Conservation (phyloP, 768 basidiomycete species). For the Hericium coralloides region DNA sequence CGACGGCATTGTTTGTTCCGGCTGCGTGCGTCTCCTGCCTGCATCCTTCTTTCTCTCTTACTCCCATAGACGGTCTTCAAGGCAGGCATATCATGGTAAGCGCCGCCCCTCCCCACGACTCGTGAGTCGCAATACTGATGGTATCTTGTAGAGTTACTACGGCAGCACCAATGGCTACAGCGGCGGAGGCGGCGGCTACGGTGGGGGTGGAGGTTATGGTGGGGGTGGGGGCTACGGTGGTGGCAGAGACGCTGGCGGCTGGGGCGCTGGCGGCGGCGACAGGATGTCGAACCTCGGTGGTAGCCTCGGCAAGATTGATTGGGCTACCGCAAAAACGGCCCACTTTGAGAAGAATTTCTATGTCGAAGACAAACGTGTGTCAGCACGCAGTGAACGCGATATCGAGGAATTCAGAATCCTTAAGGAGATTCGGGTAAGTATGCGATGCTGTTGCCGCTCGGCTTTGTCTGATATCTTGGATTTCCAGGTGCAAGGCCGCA, state of each 20-base stretch:
- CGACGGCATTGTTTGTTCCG: background rate
- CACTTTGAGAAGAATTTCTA: slow-evolving; percentile 99
- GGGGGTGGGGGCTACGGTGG: slow-evolving; percentile 34
- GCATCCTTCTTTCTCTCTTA: slow-evolving; percentile 12
- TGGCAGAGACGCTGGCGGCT: slow-evolving; percentile 40
- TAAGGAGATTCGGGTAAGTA: slow-evolving; percentile 80
- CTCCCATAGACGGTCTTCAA: background rate
- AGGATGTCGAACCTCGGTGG: slow-evolving; percentile 80
- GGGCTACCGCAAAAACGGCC: slow-evolving; percentile 62
- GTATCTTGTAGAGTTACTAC: slow-evolving; percentile 18
- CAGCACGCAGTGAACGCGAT: slow-evolving; percentile 71
- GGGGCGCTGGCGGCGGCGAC: slow-evolving; percentile 45
- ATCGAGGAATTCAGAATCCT: slow-evolving; percentile 75
- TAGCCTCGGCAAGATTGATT: slow-evolving; percentile 77
- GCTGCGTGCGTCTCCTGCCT: slow-evolving; percentile 11
- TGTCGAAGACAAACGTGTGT: slow-evolving; percentile 80
- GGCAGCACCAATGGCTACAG: slow-evolving; percentile 28
- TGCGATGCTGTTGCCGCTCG: background rate
- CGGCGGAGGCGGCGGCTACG: slow-evolving; percentile 25
- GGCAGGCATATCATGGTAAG: slow-evolving; percentile 15
- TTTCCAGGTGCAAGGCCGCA: slow-evolving; percentile 73
- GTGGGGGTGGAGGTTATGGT: slow-evolving; percentile 25
- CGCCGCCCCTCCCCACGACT: slow-evolving; percentile 3
- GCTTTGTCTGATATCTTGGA: background rate
- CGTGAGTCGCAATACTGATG: background rate